phyloP scores from a whole-genome alignment of 176 grass and related monocot genomes.

The Lolium perenne region DNA sequence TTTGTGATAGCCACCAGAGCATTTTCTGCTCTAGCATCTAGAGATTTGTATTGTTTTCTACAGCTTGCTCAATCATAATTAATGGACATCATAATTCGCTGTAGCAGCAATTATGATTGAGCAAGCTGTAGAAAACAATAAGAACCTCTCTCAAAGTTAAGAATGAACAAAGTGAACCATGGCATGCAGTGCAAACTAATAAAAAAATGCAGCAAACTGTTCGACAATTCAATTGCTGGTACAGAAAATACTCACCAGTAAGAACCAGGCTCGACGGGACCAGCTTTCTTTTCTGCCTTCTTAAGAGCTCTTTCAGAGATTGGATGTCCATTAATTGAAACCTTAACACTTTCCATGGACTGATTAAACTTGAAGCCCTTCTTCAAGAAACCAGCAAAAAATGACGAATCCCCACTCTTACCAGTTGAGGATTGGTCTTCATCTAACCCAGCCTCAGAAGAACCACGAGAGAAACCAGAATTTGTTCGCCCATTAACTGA shows the following conservation, averaged over 20 bases:
- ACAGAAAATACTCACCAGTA: slow-evolving; percentile 75
- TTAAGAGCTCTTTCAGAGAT: slow-evolving; percentile 88
- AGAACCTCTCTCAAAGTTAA: background rate
- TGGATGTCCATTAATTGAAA: slow-evolving; percentile 89
- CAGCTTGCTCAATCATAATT: background rate
- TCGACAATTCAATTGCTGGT: slow-evolving; percentile 18
- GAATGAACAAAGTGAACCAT: slow-evolving; percentile 33
- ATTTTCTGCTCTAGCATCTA: slow-evolving; percentile 28
- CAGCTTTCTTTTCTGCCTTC: slow-evolving; percentile 95
- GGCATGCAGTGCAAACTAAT: background rate
- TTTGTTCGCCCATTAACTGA: slow-evolving; percentile 64
- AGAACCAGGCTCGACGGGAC: slow-evolving; percentile 77
- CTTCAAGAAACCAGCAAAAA: slow-evolving; percentile 85
- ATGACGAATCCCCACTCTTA: slow-evolving; percentile 76
- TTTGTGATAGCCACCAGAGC: background rate
- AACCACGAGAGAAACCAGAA: slow-evolving; percentile 74
- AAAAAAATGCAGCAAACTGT: slow-evolving; percentile 10
- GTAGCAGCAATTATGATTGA: too few species aligned
- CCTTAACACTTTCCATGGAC: slow-evolving; percentile 62
- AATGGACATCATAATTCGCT: too few species aligned
- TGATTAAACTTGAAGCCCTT: slow-evolving; percentile 78
- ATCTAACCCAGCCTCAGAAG: slow-evolving; percentile 62
- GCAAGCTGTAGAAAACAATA: too few species aligned
- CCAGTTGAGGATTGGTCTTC: slow-evolving; percentile 66
- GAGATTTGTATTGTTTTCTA: background rate